Evolutionary conservation across 2,329 filamentous ascomycete species (phyloP).

Genomic region (Colletotrichum karsti): DNA sequence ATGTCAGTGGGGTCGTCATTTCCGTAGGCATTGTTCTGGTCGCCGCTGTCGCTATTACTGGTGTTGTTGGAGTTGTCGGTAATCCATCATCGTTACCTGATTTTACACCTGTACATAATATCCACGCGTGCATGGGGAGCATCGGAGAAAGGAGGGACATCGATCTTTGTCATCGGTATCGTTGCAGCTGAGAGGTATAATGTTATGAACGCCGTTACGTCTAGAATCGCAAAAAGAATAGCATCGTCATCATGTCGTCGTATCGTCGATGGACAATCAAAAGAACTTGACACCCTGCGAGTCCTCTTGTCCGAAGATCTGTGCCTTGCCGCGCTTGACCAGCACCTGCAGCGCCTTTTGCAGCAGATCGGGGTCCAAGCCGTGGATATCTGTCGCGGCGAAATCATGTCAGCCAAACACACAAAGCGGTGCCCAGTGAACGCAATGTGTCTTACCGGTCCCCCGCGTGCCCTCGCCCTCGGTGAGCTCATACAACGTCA

Average conservation of each 20-base stretch:
- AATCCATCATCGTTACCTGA: neutral
- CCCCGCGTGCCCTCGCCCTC: constrained; percentile 84
- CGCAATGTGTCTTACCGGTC: constrained; percentile 59
- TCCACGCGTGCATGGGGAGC: neutral
- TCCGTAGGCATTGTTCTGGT: too few relatives aligned
- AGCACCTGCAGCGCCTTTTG: constrained; percentile 81
- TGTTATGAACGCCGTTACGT: neutral
- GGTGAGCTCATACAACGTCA: constrained; percentile 91
- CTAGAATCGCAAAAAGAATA: neutral
- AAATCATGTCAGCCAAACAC: neutral
- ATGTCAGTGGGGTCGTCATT: too few relatives aligned
- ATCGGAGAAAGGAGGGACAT: neutral
- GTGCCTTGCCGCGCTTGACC: constrained; percentile 90
- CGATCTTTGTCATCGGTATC: neutral
- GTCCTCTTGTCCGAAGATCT: constrained; percentile 91
- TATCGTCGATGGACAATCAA: constrained; percentile 51
- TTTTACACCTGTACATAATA: neutral
- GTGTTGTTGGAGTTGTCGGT: too few relatives aligned
- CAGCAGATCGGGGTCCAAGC: constrained; percentile 86
- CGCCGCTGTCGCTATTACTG: neutral
- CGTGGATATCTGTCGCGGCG: constrained; percentile 76
- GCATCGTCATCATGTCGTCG: neutral
- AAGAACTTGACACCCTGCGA: constrained; percentile 97
- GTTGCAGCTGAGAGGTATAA: neutral
- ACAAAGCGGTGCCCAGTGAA: constrained; percentile 26